Evolutionary conservation across 495 filamentous ascomycete genomes (phyloP).

Genomic region (Astrocystis sublimbata): DNA sequence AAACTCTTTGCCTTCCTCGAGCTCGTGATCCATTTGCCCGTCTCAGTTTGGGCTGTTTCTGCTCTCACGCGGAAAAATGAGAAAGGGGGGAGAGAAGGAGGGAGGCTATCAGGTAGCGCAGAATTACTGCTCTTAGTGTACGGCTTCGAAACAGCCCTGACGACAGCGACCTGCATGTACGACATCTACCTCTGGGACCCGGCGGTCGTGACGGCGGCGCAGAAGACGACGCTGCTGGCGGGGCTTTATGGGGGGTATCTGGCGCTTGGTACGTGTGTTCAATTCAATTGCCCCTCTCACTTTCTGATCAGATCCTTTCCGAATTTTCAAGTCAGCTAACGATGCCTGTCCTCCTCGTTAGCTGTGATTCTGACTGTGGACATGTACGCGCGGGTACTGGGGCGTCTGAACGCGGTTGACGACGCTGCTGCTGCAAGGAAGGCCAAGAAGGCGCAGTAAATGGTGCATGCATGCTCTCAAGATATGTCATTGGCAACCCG

Average conservation of each 20-base stretch:
- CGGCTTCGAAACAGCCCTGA: conserved; percentile 67
- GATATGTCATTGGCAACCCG: neutral
- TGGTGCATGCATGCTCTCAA: neutral
- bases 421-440: no score
- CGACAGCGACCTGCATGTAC: conserved; percentile 67
- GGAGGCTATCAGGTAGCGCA: conserved; percentile 51
- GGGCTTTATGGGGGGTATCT: conserved; percentile 73
- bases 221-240: conserved; percentile 50
- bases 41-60: conserved; percentile 60
- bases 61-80: no score
- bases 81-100: no score
- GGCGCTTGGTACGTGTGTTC: conserved; percentile 67
- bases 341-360: conserved; percentile 25
- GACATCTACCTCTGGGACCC: conserved; percentile 53
- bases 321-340: neutral
- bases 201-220: conserved; percentile 46
- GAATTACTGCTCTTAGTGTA: conserved; percentile 67
- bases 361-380: conserved; percentile 42
- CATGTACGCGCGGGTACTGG: conserved; percentile 43
- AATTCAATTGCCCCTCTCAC: neutral
- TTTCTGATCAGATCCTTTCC: neutral
- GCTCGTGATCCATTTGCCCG: conserved; percentile 65
- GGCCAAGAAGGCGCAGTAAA: conserved; percentile 40
- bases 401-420: conserved; percentile 38
- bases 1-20: conserved; percentile 68